phyloP scores from a whole-genome alignment of 257 asterid species.

The Ajuga chamaepitys region DNA sequence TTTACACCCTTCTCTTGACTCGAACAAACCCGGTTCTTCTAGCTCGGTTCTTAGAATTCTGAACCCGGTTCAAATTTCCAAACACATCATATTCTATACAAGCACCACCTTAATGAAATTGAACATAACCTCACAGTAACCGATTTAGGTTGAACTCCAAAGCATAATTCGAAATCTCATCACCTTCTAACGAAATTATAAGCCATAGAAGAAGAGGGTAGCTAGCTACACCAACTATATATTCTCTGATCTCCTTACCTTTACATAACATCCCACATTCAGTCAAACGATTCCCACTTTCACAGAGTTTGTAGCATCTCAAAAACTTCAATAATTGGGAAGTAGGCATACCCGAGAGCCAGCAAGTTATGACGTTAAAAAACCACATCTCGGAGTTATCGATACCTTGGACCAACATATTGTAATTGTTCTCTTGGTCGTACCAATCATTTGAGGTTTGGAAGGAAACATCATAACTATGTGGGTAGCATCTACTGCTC shows the following conservation, averaged over 20 bases:
- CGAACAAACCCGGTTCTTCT: no score
- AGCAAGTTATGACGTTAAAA: slow-evolving; percentile 74
- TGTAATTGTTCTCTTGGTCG: no score
- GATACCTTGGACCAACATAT: no score
- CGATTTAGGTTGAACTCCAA: slow-evolving; percentile 36
- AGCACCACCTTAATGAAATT: no score
- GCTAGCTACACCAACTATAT: slow-evolving; percentile 63
- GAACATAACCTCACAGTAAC: slow-evolving; percentile 59
- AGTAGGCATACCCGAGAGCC: slow-evolving; percentile 93
- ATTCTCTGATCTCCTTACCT: slow-evolving; percentile 57
- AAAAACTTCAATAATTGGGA: slow-evolving; percentile 66
- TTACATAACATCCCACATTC: slow-evolving; percentile 20
- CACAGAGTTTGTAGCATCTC: slow-evolving; percentile 72
- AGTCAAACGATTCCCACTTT: slow-evolving; percentile 54
- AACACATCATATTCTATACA: no score
- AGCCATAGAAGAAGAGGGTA: slow-evolving; percentile 98
- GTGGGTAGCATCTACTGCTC: slow-evolving; percentile 88
- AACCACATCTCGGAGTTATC: slow-evolving; percentile 67
- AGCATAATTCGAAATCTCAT: slow-evolving; percentile 26
- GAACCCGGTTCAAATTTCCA: no score
- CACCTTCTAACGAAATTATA: slow-evolving; percentile 52
- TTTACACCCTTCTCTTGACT: no score
- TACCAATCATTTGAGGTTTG: slow-evolving; percentile 92
- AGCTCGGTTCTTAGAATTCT: no score
- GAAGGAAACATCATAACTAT: slow-evolving; percentile 86